Conservation (phyloP, 192 early-diverging fungal genomes). For the Coemansia sp. region DNA sequence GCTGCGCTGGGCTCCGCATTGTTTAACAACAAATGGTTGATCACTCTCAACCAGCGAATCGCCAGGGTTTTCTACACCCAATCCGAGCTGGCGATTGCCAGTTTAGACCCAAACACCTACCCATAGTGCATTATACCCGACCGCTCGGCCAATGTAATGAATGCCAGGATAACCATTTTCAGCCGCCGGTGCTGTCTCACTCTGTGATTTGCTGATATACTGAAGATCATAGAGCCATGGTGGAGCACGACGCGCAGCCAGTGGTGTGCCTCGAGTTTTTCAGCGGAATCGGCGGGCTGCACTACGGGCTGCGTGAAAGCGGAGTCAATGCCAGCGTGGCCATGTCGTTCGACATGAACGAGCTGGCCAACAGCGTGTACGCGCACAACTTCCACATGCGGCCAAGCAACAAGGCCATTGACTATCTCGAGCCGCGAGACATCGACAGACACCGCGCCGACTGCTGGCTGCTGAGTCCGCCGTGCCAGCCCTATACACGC, state of each 20-base stretch:
- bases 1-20: too few relatives aligned
- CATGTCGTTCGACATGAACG: slow-evolving; percentile 49
- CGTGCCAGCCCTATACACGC: slow-evolving; percentile 81
- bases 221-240: slow-evolving; percentile 3
- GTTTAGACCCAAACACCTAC: too few relatives aligned
- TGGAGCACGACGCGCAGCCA: neutral
- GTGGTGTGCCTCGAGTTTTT: slow-evolving; percentile 47
- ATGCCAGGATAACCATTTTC: too few relatives aligned
- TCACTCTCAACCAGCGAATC: too few relatives aligned
- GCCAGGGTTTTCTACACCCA: too few relatives aligned
- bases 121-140: too few relatives aligned
- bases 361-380: slow-evolving; percentile 44
- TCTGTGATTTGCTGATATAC: neutral
- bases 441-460: slow-evolving; percentile 61
- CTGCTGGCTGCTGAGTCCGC: slow-evolving; percentile 88
- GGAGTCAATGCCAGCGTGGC: slow-evolving; percentile 15
- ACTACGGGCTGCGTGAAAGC: slow-evolving; percentile 40
- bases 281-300: slow-evolving; percentile 48
- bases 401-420: slow-evolving; percentile 48
- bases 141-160: too few relatives aligned
- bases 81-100: too few relatives aligned
- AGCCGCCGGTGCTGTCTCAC: too few relatives aligned
- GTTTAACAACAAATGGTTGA: too few relatives aligned
- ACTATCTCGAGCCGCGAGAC: slow-evolving; percentile 23
- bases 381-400: slow-evolving; percentile 39